A percentile compares a stretch with the other conserved stretches of the same genome.
Evolutionary conservation across 2,329 filamentous ascomycete genomes (phyloP).

Genomic region (Tricladium varicosporioides): DNA sequence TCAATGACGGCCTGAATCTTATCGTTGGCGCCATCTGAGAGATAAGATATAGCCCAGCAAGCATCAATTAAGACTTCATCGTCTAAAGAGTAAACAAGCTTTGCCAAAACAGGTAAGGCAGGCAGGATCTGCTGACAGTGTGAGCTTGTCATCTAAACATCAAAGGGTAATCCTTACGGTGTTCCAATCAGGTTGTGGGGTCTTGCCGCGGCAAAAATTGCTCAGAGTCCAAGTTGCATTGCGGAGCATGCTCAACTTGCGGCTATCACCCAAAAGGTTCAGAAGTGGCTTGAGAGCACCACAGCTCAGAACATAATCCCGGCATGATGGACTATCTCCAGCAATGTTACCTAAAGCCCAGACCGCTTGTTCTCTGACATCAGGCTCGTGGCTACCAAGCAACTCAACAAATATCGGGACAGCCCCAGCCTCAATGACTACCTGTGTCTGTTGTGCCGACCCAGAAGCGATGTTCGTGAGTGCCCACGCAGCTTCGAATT

Average conservation of each 20-base stretch:
- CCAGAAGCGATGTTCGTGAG: slow-evolving; percentile 99
- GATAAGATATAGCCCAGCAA: slow-evolving; percentile 98
- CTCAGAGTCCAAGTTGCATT: slow-evolving; percentile 99
- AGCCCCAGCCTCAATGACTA: slow-evolving; percentile 96
- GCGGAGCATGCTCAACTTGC: slow-evolving; percentile 97
- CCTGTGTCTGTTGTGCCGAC: slow-evolving; percentile 95
- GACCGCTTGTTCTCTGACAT: slow-evolving; percentile 96
- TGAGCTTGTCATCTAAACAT: slow-evolving; percentile 27
- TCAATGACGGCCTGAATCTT: slow-evolving; percentile 99
- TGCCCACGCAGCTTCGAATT: slow-evolving; percentile 99
- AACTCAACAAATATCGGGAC: slow-evolving; percentile 99
- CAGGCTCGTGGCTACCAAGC: slow-evolving; percentile 90
- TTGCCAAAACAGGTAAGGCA: slow-evolving; percentile 89
- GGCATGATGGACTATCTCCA: slow-evolving; percentile 94
- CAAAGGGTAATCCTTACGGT: slow-evolving; percentile 61
- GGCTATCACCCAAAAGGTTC: slow-evolving; percentile 88
- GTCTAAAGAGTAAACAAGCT: slow-evolving; percentile 97
- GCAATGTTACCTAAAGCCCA: slow-evolving; percentile 99
- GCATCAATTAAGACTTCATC: slow-evolving; percentile 98
- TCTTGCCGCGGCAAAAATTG: slow-evolving; percentile 99
- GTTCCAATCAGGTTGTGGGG: slow-evolving; percentile 95
- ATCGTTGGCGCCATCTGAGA: slow-evolving; percentile 96
- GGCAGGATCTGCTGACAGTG: slow-evolving; percentile 71
- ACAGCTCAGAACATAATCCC: slow-evolving; percentile 91
- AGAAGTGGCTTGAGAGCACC: slow-evolving; percentile 90